Conservation (phyloP, 257 asterid species). For the Solanum bukasovii region DNA sequence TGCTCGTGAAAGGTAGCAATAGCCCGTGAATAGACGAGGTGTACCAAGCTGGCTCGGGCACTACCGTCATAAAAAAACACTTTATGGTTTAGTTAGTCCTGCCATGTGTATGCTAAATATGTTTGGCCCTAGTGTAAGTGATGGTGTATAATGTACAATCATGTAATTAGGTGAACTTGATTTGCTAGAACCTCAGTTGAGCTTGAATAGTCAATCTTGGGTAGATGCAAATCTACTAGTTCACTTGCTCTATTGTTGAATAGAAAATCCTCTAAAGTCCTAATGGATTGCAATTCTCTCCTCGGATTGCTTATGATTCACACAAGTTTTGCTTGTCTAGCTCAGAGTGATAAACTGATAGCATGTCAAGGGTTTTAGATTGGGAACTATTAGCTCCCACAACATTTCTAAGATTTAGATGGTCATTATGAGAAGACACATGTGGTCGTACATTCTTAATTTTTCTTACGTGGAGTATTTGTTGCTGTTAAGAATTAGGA, state of each 20-base stretch:
- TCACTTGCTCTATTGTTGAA: background rate
- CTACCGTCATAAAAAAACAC: background rate
- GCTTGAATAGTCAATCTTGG: background rate
- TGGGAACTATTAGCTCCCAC: background rate
- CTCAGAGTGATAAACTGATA: background rate
- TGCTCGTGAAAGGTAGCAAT: background rate
- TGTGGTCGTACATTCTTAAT: background rate
- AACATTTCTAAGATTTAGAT: background rate
- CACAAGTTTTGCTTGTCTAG: background rate
- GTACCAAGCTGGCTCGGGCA: background rate
- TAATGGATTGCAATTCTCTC: background rate
- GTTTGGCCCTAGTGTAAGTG: background rate
- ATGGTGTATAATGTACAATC: background rate
- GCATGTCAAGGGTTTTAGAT: background rate
- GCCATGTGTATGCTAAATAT: background rate
- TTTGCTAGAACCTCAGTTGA: background rate
- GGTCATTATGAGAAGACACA: background rate
- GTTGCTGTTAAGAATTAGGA: background rate
- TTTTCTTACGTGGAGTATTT: background rate
- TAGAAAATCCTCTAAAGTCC: background rate
- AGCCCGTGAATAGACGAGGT: background rate
- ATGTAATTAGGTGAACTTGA: background rate
- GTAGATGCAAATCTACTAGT: background rate
- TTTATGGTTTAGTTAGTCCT: background rate
- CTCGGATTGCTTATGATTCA: background rate